Percentiles rank a stretch among this genome's conserved stretches.
phyloP scores from a whole-genome alignment of 345 rosid species.

The Rhodomyrtus tomentosa region DNA sequence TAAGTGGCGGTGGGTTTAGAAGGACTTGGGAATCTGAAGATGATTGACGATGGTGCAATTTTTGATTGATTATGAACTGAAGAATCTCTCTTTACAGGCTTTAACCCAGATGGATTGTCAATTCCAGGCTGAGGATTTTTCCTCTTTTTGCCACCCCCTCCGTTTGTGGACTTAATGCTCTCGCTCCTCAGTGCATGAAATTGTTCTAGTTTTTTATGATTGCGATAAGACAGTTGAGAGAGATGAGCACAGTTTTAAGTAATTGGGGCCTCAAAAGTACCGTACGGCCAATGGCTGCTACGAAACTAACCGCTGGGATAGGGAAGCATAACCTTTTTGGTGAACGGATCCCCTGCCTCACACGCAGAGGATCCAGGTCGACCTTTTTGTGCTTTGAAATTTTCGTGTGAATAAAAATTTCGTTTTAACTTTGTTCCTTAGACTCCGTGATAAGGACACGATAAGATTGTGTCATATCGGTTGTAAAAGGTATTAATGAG shows the following conservation, averaged over 20 bases:
- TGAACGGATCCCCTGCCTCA: no score
- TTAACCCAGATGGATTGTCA: not conserved
- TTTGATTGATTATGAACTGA: not conserved
- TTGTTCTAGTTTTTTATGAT: not conserved
- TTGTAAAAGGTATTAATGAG: no score
- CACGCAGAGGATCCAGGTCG: no score
- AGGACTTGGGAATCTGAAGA: constrained; percentile 1
- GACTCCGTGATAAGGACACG: not conserved
- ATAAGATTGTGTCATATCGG: not conserved
- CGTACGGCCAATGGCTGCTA: not conserved
- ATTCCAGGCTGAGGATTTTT: not conserved
- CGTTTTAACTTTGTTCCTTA: not conserved
- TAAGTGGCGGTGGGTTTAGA: constrained; percentile 7
- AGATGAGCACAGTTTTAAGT: not conserved
- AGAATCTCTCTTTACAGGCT: not conserved
- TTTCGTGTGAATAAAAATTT: not conserved
- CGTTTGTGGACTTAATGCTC: not conserved
- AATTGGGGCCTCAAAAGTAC: not conserved
- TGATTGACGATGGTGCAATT: not conserved
- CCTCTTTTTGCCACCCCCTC: not conserved
- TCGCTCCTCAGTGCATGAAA: not conserved
- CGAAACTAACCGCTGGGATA: not conserved
- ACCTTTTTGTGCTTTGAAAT: not conserved
- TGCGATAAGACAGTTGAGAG: not conserved
- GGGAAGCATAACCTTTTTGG: not conserved